phyloP scores from a whole-genome alignment of 805 yeast species.

The Metschnikowia corniflorae region DNA sequence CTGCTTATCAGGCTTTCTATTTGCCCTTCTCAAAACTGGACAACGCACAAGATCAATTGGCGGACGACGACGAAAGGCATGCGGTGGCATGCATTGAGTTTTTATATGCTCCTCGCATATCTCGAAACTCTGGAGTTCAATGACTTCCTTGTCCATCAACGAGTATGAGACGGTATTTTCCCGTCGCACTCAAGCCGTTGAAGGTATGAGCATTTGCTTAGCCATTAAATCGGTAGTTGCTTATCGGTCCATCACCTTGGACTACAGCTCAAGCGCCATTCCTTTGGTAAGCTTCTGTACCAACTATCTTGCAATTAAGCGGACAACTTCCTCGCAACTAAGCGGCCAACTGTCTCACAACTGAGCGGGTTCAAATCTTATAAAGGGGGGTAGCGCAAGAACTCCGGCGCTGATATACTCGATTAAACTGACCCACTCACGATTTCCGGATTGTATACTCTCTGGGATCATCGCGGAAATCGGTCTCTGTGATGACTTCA shows the following conservation, averaged over 20 bases:
- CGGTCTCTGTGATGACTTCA: not conserved
- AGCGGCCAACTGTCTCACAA: too few species aligned
- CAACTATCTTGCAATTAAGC: not conserved
- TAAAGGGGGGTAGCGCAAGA: not conserved
- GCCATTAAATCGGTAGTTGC: not conserved
- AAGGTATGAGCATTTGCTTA: not conserved
- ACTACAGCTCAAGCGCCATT: not conserved
- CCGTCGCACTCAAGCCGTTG: not conserved
- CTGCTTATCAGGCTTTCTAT: not conserved
- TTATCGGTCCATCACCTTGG: not conserved
- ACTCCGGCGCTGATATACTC: not conserved
- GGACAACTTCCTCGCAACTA: too few species aligned
- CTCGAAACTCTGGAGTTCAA: not conserved
- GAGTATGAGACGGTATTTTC: not conserved
- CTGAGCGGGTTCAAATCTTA: too few species aligned
- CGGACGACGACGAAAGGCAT: not conserved
- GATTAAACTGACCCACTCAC: not conserved
- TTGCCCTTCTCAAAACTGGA: not conserved
- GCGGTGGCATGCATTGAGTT: slow-evolving; percentile 1
- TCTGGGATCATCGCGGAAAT: slow-evolving; percentile 1
- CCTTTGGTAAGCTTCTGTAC: not conserved
- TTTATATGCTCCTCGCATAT: not conserved
- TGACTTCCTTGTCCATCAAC: not conserved
- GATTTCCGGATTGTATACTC: not conserved
- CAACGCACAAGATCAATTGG: not conserved